phyloP scores from a whole-genome alignment of 371 early-diverging fungal species.

The Smittium culicis region DNA sequence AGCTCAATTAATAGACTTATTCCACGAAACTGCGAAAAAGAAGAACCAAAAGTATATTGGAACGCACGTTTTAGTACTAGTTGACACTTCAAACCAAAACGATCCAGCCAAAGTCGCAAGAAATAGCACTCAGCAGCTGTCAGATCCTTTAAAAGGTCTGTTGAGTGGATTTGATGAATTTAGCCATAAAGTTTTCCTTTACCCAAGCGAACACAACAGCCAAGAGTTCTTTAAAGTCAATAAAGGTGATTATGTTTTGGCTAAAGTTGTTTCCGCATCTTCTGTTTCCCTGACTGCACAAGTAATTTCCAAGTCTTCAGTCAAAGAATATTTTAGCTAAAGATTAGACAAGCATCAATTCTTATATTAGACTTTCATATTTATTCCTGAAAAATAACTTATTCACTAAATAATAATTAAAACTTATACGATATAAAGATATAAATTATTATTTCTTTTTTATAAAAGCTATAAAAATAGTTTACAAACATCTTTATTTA shows the following conservation, averaged over 20 bases:
- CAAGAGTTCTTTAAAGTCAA: background rate
- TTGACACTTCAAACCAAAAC: conserved; percentile 41
- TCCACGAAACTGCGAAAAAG: conserved; percentile 41
- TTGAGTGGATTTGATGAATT: conserved; percentile 28
- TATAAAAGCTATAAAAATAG: background rate
- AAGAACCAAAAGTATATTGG: conserved; percentile 42
- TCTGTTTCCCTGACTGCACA: conserved; percentile 21
- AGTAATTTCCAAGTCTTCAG: background rate
- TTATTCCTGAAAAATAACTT: no score
- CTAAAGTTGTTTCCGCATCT: conserved; percentile 20
- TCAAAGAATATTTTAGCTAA: background rate
- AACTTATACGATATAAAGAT: background rate
- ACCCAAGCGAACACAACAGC: conserved; percentile 6
- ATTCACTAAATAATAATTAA: no score
- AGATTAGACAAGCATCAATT: background rate
- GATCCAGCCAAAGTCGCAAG: conserved; percentile 4
- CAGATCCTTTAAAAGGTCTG: conserved; percentile 6
- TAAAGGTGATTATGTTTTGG: conserved; percentile 27
- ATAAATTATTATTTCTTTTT: background rate
- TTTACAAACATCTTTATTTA: background rate
- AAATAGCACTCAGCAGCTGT: background rate
- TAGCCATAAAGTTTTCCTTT: conserved; percentile 30
- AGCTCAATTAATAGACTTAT: conserved; percentile 48
- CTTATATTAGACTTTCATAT: no score
- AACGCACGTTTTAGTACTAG: conserved; percentile 41